phyloP scores from a whole-genome alignment of 2,329 filamentous ascomycete species.

The Nannizzia gypsea region DNA sequence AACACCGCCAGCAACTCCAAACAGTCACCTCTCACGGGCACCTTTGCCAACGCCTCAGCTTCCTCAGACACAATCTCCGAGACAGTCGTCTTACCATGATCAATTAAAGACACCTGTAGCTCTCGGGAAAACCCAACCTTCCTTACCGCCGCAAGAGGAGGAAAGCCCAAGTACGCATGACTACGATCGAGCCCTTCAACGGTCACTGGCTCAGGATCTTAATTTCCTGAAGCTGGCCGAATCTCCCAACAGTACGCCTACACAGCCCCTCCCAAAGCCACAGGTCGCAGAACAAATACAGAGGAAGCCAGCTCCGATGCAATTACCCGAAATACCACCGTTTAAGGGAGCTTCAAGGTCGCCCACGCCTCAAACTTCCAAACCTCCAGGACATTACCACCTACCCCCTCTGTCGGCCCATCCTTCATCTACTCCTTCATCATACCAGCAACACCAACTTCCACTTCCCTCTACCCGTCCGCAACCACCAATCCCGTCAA shows the following conservation, averaged over 20 bases:
- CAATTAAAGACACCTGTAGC: constrained; percentile 40
- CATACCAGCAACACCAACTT: constrained; percentile 7
- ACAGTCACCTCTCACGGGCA: constrained; percentile 46
- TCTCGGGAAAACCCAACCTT: constrained; percentile 30
- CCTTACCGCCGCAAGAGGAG: constrained; percentile 14
- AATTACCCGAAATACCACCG: constrained; percentile 25
- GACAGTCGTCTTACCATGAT: background rate
- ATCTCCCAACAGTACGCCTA: constrained; percentile 16
- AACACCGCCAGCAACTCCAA: constrained; percentile 19
- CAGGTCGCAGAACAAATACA: constrained; percentile 11
- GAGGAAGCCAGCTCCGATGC: constrained; percentile 21
- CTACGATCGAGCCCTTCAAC: constrained; percentile 32
- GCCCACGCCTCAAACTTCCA: constrained; percentile 15
- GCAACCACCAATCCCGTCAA: constrained; percentile 4
- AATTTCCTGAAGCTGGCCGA: constrained; percentile 29
- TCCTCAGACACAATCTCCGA: constrained; percentile 24
- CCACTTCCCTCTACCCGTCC: constrained; percentile 1
- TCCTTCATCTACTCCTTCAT: constrained; percentile 13
- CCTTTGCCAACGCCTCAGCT: constrained; percentile 48
- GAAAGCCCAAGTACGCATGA: constrained; percentile 30
- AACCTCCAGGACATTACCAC: constrained; percentile 18
- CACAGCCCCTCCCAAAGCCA: constrained; percentile 9
- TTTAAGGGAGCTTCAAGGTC: constrained; percentile 20
- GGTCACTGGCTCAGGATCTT: constrained; percentile 32
- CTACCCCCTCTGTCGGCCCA: constrained; percentile 20